These are phyloP conservation scores for Cyathus striatus DNA, from an alignment of 768 basidiomycete genomes.

Conservation along the genomic window DNA sequence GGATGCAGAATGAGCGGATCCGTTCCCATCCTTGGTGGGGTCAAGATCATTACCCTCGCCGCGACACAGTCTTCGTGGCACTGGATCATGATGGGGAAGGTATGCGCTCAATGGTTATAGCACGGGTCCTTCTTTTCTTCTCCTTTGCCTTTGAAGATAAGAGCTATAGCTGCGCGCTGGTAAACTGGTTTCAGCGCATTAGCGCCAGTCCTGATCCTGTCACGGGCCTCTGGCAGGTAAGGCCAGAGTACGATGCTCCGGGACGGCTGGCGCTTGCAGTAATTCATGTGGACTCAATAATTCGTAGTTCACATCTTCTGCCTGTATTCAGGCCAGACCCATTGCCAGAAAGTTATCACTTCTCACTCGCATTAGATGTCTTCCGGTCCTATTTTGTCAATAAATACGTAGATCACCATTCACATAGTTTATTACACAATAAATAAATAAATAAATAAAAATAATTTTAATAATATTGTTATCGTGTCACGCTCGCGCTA, in stretches of 20 bases:
- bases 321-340: constrained; percentile 12
- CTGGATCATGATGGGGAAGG: constrained; percentile 12
- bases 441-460: too few species aligned
- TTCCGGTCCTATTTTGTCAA: too few species aligned
- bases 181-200: constrained; percentile 19
- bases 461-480: too few species aligned
- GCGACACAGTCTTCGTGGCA: constrained; percentile 23
- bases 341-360: constrained; percentile 13
- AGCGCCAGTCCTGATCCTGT: constrained; percentile 11
- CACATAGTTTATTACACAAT: too few species aligned
- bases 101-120: constrained; percentile 21
- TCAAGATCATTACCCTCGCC: constrained; percentile 9
- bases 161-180: constrained; percentile 17
- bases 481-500: too few species aligned
- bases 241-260: constrained; percentile 8
- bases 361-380: too few species aligned
- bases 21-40: constrained; percentile 18
- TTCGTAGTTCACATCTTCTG: constrained; percentile 18
- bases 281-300: constrained; percentile 13
- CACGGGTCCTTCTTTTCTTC: constrained; percentile 21
- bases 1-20: constrained; percentile 21
- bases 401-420: too few species aligned
- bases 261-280: constrained; percentile 6
- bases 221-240: too few species aligned
- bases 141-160: constrained; percentile 14